Evolutionary conservation across 2,329 filamentous ascomycete genomes (phyloP).

Genomic region (Lecanosticta acicola): DNA sequence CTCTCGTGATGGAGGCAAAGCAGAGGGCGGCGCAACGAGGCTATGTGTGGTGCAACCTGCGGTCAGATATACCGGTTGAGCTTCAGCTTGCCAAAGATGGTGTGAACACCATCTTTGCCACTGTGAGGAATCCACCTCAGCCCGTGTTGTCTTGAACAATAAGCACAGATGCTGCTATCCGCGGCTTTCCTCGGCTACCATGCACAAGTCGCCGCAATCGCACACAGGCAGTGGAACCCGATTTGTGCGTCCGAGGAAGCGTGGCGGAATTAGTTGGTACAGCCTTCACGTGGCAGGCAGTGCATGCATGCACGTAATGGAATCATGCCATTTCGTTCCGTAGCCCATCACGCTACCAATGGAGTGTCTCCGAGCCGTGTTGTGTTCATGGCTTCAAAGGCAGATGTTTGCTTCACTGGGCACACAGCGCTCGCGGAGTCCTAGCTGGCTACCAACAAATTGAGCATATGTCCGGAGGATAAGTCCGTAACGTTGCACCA

Average conservation of each 20-base stretch:
- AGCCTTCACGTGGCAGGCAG: neutral
- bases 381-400: too few relatives aligned
- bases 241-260: neutral
- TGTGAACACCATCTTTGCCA: neutral
- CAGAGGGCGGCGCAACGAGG: too few relatives aligned
- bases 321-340: neutral
- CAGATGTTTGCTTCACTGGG: too few relatives aligned
- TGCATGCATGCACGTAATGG: neutral
- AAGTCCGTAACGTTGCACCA: neutral
- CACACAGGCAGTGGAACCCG: neutral
- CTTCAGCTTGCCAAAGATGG: neutral
- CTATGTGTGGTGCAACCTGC: neutral
- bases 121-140: neutral
- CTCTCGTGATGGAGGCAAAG: too few relatives aligned
- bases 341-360: too few relatives aligned
- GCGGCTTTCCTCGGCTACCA: neutral
- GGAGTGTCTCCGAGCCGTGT: too few relatives aligned
- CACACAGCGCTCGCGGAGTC: too few relatives aligned
- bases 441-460: neutral
- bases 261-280: neutral
- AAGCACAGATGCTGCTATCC: too few relatives aligned
- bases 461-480: neutral
- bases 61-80: neutral
- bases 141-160: too few relatives aligned
- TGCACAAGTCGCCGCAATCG: neutral